Conservation (phyloP, 78 protist species). For the Creolimax fragrantissima region DNA sequence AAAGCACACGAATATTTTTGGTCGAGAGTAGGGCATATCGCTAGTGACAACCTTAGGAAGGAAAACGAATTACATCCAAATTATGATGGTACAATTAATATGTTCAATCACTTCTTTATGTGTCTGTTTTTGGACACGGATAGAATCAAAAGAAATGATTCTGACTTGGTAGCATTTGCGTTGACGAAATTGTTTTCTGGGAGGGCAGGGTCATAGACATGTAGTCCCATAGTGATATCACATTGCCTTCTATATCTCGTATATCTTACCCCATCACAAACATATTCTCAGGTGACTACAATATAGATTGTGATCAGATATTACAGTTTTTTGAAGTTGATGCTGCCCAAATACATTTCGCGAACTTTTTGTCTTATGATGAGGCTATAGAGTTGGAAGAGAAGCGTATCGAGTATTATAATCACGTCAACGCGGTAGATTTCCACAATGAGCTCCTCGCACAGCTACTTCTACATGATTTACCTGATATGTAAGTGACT, state of each 20-base stretch:
- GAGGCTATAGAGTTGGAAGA: neutral
- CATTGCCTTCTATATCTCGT: neutral
- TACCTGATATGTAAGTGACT: neutral
- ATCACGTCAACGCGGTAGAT: neutral
- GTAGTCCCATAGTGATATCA: too few species aligned
- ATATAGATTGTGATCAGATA: neutral
- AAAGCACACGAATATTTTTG: too few species aligned
- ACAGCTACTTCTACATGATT: neutral
- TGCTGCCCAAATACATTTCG: neutral
- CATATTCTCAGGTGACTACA: neutral
- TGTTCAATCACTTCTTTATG: too few species aligned
- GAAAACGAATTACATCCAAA: too few species aligned
- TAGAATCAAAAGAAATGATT: too few species aligned
- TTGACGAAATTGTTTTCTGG: too few species aligned
- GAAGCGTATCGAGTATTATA: neutral
- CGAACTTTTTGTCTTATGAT: neutral
- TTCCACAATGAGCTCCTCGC: neutral
- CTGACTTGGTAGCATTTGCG: too few species aligned
- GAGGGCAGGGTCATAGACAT: too few species aligned
- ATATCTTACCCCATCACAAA: neutral
- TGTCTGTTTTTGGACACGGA: too few species aligned
- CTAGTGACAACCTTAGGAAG: too few species aligned
- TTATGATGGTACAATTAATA: too few species aligned
- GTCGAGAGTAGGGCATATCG: too few species aligned
- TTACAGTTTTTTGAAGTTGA: neutral